Base-by-base conservation (phyloP, 768 basidiomycete genomes). In the Pleurotus tuoliensis region DNA sequence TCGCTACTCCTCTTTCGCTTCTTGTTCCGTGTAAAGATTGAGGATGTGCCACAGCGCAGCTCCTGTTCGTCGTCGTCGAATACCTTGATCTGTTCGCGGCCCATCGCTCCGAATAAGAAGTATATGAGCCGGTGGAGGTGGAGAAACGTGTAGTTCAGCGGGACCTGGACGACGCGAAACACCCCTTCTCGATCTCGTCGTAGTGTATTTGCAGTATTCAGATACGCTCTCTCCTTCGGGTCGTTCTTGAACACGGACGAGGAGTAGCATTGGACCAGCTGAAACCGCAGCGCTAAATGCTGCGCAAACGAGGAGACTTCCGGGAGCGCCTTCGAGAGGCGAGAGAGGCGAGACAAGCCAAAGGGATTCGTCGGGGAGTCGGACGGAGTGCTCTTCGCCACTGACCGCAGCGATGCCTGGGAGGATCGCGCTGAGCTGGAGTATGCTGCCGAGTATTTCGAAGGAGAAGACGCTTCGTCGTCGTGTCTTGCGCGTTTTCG, bases 161-260 rank as follows among this genome's bases (percentile, higher is more conserved):
- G 88, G 6, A 88, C 85, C 60, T 88, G 87, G 4, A 82, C 82
- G 53, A 89, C 70, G 52, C 88, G 80, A 63, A 83, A 81, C 3
- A 86, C 76, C 4, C 83, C 82, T 12, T 61, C 57, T 1, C 38
- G 15, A 41, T 52, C 50, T 24, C 38, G 13, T 22, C 50, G 34
- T 8, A 52, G 50, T 11, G 50, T 52, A 24, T 52, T 52, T 15
- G 39, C 37, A 20, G 27, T 39, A 39, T 52, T 52, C 6, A 40
- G 5, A 24, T 39, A 52, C 16, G 37, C 37, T 22, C 40, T 52
- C 13, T 38, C 50, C 50, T 52, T 52, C 18, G 50, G 25, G 15
- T 40, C 16, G 25, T 52, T 52, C 37, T 22, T 38, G 39, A 52
- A 52, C 15, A 40, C 37, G 15, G 50, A 27, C 12, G 38, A 52